Evolutionary conservation across 2,329 filamentous ascomycete genomes (phyloP), one percentile per base, ranked within the genome.

Genomic region (Diaporthe eres): DNA sequence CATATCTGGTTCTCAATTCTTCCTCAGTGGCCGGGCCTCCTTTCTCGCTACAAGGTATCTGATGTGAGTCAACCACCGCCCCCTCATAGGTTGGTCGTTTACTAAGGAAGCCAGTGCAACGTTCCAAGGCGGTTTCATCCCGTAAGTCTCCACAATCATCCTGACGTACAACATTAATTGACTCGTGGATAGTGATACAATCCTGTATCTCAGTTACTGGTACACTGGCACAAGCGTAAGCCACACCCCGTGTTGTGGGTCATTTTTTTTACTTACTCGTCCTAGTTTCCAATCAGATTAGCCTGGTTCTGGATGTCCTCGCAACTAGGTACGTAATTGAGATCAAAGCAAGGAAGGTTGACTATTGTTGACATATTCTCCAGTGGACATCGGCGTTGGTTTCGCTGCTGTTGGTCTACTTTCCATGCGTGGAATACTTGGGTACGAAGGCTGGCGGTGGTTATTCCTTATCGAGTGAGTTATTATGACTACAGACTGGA

Each of bases 391-490:
- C 25, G 61, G 61, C 15, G 61, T 65, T 47, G 61, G 61, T 25
- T 65, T 65, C 25, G 61, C 61, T 12, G 80, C 81, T 3, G 81
- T 78, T 60, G 81, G 80, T 12, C 77, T 81, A 15, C 71, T 82
- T 4, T 78, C 78, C 9, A 78, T 81, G 34, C 78, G 81, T n/a
- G 78, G 79, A 31, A 74, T 80, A 15, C 74, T 75, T 1, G 80
- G 79, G n/a, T 77, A 75, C 44, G 79, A 78, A 22, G 81, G 81
- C 3, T 82, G 81, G 81, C 77, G 80, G 49, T 87, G 86, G 85
- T 79, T 88, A 2, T 87, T 90, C 77, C 79, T 89, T 0, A 84
- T 91, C n/a, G 89, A 91, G 78, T 87, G 86, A 0, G 61, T 75
- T 22, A 44, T 5, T 44, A 34, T 25, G 5, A 19, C 17, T 5